A percentile compares a stretch with the other conserved stretches of the same genome.
Evolutionary conservation across 495 filamentous ascomycete species (phyloP).

Genomic region (Haplographium delicatum): DNA sequence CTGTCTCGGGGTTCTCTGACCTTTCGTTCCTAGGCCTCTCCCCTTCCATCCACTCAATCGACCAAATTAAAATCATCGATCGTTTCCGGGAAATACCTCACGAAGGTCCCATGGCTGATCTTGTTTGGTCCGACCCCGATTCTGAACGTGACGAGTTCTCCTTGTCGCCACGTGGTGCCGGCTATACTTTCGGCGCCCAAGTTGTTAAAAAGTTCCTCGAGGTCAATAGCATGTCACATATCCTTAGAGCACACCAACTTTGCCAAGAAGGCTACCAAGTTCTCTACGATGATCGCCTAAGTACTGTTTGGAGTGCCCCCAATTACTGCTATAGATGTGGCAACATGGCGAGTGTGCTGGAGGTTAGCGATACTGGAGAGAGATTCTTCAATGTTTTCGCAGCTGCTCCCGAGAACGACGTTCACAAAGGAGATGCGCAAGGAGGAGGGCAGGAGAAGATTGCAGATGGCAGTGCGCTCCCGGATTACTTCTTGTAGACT

Average conservation of each 20-base stretch:
- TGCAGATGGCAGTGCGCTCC: constrained; percentile 44
- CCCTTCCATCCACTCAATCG: constrained; percentile 94
- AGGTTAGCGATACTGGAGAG: constrained; percentile 88
- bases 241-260: constrained; percentile 91
- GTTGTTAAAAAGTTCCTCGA: constrained; percentile 97
- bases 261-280: constrained; percentile 97
- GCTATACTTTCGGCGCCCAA: constrained; percentile 95
- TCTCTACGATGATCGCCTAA: constrained; percentile 87
- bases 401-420: constrained; percentile 91
- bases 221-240: constrained; percentile 95
- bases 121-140: constrained; percentile 97
- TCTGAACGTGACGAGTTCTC: constrained; percentile 94
- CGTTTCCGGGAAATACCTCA: constrained; percentile 97
- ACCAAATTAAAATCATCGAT: constrained; percentile 99
- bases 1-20: constrained; percentile 1
- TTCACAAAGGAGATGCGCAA: constrained; percentile 73
- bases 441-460: constrained; percentile 44
- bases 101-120: constrained; percentile 98
- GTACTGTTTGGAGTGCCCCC: constrained; percentile 95
- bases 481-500: constrained; percentile 50
- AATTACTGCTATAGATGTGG: constrained; percentile 97
- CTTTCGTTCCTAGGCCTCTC: constrained; percentile 57
- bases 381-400: constrained; percentile 96
- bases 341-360: constrained; percentile 93
- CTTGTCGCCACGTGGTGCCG: constrained; percentile 85